Base-by-base conservation (phyloP, 495 filamentous ascomycete species). In the Trichoderma asperelloides region DNA sequence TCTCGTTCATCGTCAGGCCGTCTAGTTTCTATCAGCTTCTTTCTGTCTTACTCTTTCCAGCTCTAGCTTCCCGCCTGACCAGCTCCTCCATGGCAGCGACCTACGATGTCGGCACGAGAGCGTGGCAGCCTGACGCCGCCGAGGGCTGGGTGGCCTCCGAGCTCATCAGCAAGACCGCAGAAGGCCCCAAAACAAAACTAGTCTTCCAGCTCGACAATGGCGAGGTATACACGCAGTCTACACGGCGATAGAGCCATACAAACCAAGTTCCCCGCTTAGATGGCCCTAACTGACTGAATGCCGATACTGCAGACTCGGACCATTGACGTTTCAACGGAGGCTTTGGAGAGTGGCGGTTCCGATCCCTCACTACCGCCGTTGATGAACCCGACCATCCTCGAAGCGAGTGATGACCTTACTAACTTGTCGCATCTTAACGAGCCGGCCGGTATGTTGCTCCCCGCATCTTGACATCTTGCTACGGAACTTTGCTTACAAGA, bases 131-230 rank as follows among this genome's bases (percentile, higher is more conserved):
- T 69, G 95, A 99, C 81, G 78, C 86, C 70, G 89, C 88, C 63
- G 95, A 99, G 78, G 95, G 95, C 77, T 99, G 95, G 95, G 84
- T 98, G 78, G 91, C 93, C 70, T 97, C 96, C 39, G 92, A 97
- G 83, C 91, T 99, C 70, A 82, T 89, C 77, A 89, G 93, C 75
- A 98, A 94, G 83, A 81, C 85, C 45, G 80, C 93, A 67, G 81
- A 92, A 76, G 96, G 92, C 27, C 86, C 92, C 71, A 96, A 95
- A 74, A 90, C 96, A 74, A 85, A 80, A 68, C 85, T 98, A 76
- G 81, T 92, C 66, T 98, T 98, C 76, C 80, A 85, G 77, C 79
- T 98, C 69, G 90, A 89, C 72, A 96, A 93, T 84, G 95, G 92
- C 74, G 94, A 98, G 91, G 95, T 98, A 78, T 41, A 70, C 69